Percentiles rank a stretch among this genome's conserved stretches.
Evolutionary conservation across 2,329 filamentous ascomycete species (phyloP).

Genomic region (Endoconidiophora laricicola): DNA sequence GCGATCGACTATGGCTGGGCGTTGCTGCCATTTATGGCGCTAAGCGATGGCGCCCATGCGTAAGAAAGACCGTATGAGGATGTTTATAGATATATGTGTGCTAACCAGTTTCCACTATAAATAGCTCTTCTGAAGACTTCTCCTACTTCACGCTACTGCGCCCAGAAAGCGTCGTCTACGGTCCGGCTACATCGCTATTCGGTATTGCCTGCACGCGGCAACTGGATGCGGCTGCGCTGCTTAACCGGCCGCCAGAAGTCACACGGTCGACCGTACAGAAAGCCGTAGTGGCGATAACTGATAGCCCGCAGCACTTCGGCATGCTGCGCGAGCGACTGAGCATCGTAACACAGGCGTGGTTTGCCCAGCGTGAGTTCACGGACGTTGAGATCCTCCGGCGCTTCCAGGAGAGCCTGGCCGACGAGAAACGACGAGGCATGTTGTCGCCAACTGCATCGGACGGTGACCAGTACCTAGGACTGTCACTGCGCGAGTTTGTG

Average conservation of each 20-base stretch:
- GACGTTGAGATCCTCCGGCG: conserved; percentile 78
- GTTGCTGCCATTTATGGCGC: conserved; percentile 85
- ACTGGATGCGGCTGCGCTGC: conserved; percentile 61
- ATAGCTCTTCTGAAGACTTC: conserved; percentile 80
- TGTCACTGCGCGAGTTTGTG: conserved; percentile 77
- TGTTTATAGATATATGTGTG: background rate
- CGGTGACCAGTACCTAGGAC: conserved; percentile 73
- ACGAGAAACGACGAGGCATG: conserved; percentile 41
- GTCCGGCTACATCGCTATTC: conserved; percentile 67
- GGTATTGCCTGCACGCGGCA: conserved; percentile 92
- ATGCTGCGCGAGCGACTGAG: conserved; percentile 78
- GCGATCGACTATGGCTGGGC: conserved; percentile 77
- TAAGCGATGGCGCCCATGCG: conserved; percentile 91
- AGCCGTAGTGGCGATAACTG: conserved; percentile 86
- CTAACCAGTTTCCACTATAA: background rate
- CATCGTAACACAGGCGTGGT: conserved; percentile 90
- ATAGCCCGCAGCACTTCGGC: conserved; percentile 78
- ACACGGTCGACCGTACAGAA: conserved; percentile 98
- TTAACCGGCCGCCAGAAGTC: conserved; percentile 69
- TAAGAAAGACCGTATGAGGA: conserved; percentile 29
- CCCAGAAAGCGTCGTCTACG: conserved; percentile 30
- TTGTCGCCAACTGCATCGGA: conserved; percentile 54
- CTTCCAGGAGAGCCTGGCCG: conserved; percentile 76
- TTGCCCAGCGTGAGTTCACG: conserved; percentile 81
- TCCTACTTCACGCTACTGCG: conserved; percentile 89